Base-by-base conservation (phyloP, 2,329 filamentous ascomycete genomes). In the Proliferodiscus dingleyae region DNA sequence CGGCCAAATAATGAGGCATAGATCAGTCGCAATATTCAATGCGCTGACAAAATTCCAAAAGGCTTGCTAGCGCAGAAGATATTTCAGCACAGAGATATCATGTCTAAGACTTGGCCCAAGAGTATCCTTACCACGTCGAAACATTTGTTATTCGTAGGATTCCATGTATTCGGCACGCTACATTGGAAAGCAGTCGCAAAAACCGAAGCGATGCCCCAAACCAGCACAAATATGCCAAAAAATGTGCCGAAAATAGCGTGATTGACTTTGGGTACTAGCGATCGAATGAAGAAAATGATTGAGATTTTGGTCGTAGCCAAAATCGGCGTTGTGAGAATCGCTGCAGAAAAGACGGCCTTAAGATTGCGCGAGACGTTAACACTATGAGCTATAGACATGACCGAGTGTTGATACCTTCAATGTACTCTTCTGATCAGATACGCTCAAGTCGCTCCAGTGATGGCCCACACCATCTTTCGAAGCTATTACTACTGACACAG, bases 261-360 rank as follows among this genome's bases (percentile, higher is more conserved):
- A 21, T 15, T 18, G 15, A 8, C 24, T 6, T 5, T 34, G 8
- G 40, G 40, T 13, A 19, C 19, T 26, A 43, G 19, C 13, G 7
- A 23, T 36, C 23, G 40, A 33, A 43, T 43, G 29, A 43, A 43
- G 18, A 21, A 36, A 7, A 43, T 43, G 11, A 43, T 34, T 10
- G 40, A 43, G 10, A 43, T 15, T 13, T 43, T 43, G 8, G 30
- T 43, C 11, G 23, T 23, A 16, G 36, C 40, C 13, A 43, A 21
- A n/a, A 29, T 34, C 8, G 13, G n/a, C 15, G 36, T 24, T 9
- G 23, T 9, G 10, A 43, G 21, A n/a, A 43, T n/a, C 13, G 16
- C 21, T 10, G 40, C 18, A 16, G 40, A 15, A 36, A 34, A 43
- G 13, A 16, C 15, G 10, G 30, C 32, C 40, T 43, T 29, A 10